Evolutionary conservation across 805 yeast genomes (phyloP).

Genomic region (Lipomyces starkeyi): DNA sequence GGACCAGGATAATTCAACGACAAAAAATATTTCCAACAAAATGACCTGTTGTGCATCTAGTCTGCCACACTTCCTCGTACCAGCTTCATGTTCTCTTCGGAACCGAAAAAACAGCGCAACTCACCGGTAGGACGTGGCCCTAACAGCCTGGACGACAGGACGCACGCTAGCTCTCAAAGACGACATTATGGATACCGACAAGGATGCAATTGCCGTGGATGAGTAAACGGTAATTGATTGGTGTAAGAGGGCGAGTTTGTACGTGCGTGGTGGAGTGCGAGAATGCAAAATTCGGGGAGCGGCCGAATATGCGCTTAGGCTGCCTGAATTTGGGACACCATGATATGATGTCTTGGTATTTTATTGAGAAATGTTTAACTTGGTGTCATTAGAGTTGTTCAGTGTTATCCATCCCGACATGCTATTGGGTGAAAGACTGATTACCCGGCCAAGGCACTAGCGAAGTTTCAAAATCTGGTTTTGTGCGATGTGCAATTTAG

Average conservation of each 20-base stretch:
- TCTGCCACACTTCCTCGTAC: background rate
- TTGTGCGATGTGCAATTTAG: background rate
- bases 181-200: conserved; percentile 38
- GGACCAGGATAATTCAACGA: background rate
- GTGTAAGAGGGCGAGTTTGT: conserved; percentile 16
- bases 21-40: background rate
- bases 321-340: background rate
- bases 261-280: background rate
- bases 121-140: conserved; percentile 41
- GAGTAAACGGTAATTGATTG: conserved; percentile 8
- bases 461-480: background rate
- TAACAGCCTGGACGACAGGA: conserved; percentile 41
- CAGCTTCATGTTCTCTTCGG: background rate
- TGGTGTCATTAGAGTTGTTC: background rate
- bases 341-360: background rate
- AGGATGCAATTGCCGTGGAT: background rate
- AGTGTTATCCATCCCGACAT: conserved; percentile 4
- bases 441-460: background rate
- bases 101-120: conserved; percentile 22
- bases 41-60: background rate
- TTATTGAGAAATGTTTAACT: background rate
- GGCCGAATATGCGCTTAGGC: background rate
- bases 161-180: conserved; percentile 41
- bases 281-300: background rate
- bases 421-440: conserved; percentile 14